Evolutionary conservation across 768 basidiomycete genomes (phyloP).

Genomic region (Suillus bovinus): DNA sequence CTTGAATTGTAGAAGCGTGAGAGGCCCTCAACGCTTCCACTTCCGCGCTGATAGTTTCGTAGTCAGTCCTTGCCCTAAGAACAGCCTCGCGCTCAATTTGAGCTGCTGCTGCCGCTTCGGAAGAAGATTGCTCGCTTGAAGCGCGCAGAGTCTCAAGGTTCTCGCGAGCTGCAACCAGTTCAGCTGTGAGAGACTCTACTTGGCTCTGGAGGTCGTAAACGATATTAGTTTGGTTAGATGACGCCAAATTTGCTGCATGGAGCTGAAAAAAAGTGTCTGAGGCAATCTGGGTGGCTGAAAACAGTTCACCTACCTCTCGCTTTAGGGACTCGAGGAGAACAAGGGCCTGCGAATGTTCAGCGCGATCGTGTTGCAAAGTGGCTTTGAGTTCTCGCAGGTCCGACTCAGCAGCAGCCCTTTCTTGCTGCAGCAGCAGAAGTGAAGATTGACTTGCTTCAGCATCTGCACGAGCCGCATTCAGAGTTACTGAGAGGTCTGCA

Average conservation of each 20-base stretch:
- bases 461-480: slow-evolving; percentile 48
- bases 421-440: slow-evolving; percentile 48
- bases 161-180: slow-evolving; percentile 50
- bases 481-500: slow-evolving; percentile 46
- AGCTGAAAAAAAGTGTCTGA: slow-evolving; percentile 42
- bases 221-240: slow-evolving; percentile 42
- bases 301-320: slow-evolving; percentile 47
- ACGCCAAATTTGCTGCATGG: slow-evolving; percentile 43
- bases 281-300: not conserved
- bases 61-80: slow-evolving; percentile 60
- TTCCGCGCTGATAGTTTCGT: slow-evolving; percentile 57
- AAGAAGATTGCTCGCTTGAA: slow-evolving; percentile 43
- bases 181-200: slow-evolving; percentile 49
- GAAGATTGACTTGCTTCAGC: slow-evolving; percentile 45
- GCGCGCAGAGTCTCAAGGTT: slow-evolving; percentile 51
- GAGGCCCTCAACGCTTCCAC: slow-evolving; percentile 48
- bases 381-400: slow-evolving; percentile 46
- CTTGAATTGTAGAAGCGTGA: slow-evolving; percentile 50
- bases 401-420: slow-evolving; percentile 48
- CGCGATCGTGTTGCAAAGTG: slow-evolving; percentile 39
- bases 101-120: slow-evolving; percentile 50
- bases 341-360: slow-evolving; percentile 25
- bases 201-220: slow-evolving; percentile 52
- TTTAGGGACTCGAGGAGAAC: slow-evolving; percentile 42
- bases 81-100: slow-evolving; percentile 64